Evolutionary conservation across 1,284 basidiomycete species (phyloP), one percentile per base, ranked within the genome.

Genomic region (Omphalotus olearius): DNA sequence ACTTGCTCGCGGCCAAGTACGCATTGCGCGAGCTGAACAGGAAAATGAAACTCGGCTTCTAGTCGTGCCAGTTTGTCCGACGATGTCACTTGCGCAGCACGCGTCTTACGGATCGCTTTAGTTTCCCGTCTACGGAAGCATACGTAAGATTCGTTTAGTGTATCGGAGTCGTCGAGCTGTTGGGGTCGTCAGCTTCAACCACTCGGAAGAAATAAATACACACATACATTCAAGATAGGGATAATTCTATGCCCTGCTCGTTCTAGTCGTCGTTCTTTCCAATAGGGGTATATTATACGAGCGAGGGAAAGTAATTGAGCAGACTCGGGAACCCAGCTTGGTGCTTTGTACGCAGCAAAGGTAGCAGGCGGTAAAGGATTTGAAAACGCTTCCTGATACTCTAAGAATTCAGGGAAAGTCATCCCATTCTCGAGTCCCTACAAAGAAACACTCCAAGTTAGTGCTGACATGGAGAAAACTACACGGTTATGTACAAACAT

Each of bases 61-160:
- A 98, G 71, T 40, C 91, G 88, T 9, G 85, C 68, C 59, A 98
- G 80, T 60, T 92, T 91, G 61, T 97, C 94, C 10, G 93, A 88
- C 18, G 88, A 92, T 1, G 89, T 87, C 14, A 85, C 85, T 63
- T 97, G 93, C 1, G 89, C 89, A 7, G 92, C 87, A 20, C 95
- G 85, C 0, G 96, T 99, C 73, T 99, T 98, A 54, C 96, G 86
- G 20, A 93, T 83, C 11, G 91, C 86, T 66, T 98, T 98, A 66
- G 91, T 90, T 64, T 99, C 96, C 54, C 95, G 86, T 50, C 96
- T 82, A 38, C 97, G 86, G 80, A 99, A 99, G 70, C 97, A 99
- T 47, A 98, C 93, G 59, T 98, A 99, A 0, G 97, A 97, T 64
- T 98, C 94, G 55, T 93, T 94, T 55, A 72, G 70, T 48, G 88